A percentile compares a stretch with the other conserved stretches of the same genome.
Conservation (phyloP, 2,329 filamentous ascomycete genomes). For the Blumeria graminis region DNA sequence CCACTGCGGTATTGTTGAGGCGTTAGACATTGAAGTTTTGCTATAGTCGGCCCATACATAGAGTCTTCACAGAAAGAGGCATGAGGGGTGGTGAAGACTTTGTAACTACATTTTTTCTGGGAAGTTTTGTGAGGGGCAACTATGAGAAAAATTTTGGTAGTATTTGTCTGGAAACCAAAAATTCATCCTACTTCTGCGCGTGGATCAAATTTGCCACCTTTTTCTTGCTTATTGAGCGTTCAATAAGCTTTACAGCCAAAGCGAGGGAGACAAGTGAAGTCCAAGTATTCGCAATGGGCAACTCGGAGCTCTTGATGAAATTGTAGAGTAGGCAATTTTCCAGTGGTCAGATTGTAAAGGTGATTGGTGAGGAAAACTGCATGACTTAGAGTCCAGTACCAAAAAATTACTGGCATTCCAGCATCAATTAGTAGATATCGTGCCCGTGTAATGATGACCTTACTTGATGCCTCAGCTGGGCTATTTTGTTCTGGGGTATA, state of each 20-base stretch:
- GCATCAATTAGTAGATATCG: no score
- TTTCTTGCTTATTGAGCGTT: not conserved
- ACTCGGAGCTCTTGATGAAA: not conserved
- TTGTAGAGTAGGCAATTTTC: no score
- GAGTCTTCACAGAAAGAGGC: not conserved
- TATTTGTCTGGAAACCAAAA: not conserved
- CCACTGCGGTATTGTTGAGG: not conserved
- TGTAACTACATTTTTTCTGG: not conserved
- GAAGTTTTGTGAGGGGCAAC: not conserved
- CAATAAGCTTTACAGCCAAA: conserved; percentile 1
- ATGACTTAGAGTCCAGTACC: no score
- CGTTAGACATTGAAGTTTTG: not conserved
- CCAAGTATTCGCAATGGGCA: not conserved
- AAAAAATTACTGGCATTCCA: no score
- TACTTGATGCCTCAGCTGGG: no score
- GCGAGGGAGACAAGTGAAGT: conserved; percentile 1
- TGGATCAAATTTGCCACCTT: conserved; percentile 1
- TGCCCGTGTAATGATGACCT: no score
- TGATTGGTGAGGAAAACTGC: no score
- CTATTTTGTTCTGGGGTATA: no score
- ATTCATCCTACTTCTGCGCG: not conserved
- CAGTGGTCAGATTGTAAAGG: no score
- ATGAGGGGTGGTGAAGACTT: not conserved
- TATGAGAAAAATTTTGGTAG: not conserved
- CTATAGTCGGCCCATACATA: not conserved